Base-by-base conservation (phyloP, 768 basidiomycete species). In the Kwoniella bestiolae region DNA sequence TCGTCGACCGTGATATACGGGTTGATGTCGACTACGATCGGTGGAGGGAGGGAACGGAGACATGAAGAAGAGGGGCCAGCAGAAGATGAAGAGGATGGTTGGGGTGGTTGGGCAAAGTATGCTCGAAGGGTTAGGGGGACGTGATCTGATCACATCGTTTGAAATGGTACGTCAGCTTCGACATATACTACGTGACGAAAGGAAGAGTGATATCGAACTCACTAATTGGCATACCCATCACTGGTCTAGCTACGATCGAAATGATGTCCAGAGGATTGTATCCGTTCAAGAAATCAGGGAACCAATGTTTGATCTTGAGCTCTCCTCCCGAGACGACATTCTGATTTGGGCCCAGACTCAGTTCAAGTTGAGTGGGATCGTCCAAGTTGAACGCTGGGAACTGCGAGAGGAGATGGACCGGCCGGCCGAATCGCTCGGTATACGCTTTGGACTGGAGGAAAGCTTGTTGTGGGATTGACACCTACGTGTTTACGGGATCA, bases 301-400 rank as follows among this genome's bases (percentile, higher is more conserved):
- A 75, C 71, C 71, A 72, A 52, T 73, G 66, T 25, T 51, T 46
- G 29, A 69, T 51, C 44, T 60, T 53, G 55, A 56, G 50, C 46
- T 41, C 51, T 41, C 65, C 60, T 44, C 38, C 47, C 41, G 28
- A 29, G 31, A 47, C 46, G 11, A n/a, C 47, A 31, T 32, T 56
- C 65, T 41, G 41, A 26, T 31, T 46, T 21, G 60, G 49, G 11
- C 59, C 73, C 23, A 70, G 62, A 63, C 66, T 72, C 16, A 65
- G 7, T 3, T 35, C 51, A 44, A 77, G 52, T 56, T 80, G 77
- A 2, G 34, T n/a, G 0, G 75, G 67, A 49, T 80, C 79, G 38
- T 74, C 70, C 16, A 80, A 51, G 41, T 72, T 74, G 62, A 65
- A 78, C 2, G 75, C 62, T 4, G 79, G 74, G 63, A 80, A 80